Percentiles rank a stretch among this genome's conserved stretches.
Conservation (phyloP, 176 grass and related monocot genomes). For the Rhipidocladum racemiflorum region DNA sequence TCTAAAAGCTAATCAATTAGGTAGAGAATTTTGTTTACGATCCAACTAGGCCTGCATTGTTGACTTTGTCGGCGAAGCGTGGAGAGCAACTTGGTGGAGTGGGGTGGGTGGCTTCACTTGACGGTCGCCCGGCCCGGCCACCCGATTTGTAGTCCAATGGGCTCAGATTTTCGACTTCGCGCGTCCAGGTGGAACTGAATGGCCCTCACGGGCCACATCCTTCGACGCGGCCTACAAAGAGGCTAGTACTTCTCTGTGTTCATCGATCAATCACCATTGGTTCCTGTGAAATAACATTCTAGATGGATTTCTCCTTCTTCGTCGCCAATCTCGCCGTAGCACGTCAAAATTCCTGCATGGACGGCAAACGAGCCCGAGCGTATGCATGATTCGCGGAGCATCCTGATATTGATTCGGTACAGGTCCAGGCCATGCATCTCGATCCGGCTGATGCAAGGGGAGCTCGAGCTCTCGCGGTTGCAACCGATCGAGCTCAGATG, state of each 20-base stretch:
- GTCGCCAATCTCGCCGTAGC: background rate
- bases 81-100: no score
- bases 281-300: background rate
- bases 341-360: background rate
- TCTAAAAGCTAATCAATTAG: no score
- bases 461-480: background rate
- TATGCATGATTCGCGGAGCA: background rate
- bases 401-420: background rate
- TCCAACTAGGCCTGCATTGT: background rate
- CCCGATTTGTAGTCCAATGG: no score
- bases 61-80: background rate
- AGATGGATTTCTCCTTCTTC: background rate
- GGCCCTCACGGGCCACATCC: no score
- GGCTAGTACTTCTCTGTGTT: no score
- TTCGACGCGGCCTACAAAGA: no score
- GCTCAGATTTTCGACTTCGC: no score
- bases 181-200: no score
- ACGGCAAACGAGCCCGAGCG: background rate
- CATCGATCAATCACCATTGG: no score
- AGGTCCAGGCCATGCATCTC: slow-evolving; percentile 21
- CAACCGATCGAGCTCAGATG: background rate
- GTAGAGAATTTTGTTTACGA: background rate
- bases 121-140: no score
- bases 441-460: background rate
- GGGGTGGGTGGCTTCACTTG: no score